Evolutionary conservation across 768 basidiomycete genomes (phyloP), one percentile per base, ranked within the genome.

Genomic region (Lentinula detonsa): DNA sequence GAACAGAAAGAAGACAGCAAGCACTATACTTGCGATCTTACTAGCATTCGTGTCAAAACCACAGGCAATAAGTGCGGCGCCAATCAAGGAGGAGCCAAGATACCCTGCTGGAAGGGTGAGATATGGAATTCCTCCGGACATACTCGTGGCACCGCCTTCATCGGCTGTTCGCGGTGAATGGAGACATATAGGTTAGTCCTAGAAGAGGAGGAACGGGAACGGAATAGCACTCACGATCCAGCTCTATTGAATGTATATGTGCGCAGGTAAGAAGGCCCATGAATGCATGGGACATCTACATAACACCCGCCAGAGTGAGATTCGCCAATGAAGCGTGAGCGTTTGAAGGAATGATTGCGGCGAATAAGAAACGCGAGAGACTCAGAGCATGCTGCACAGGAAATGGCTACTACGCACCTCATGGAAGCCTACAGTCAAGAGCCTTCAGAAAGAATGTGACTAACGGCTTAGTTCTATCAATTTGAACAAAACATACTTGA

Each of bases 31-130:
- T 1, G 92, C 93, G 49, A 94, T 68, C 70, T 96, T 96, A 74
- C 87, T 90, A 3, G 94, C 94, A 64, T 91, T 87, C 50, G 90
- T 93, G 72, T 94, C 83, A 70, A 94, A 94, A 11, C 92, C 93
- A 63, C 91, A 93, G 11, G 92, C 84, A 61, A 97, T 95, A 43
- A 97, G 77, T 48, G 82, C 81, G 1, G 92, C 94, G n/a, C 62
- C 62, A 37, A 63, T 63, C 56, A 64, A 58, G 37, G 56, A 61
- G 9, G 61, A 55, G 4, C 59, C 56, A 18, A 59, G 63, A 42
- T 63, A 60, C 1, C 63, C 63, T n/a, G 85, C 85, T 3, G 91
- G 90, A 3, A 93, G 81, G 0, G 93, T 93, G 23, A 93, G 72
- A 83, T 87, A 90, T 21, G 82, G 76, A 45, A 95, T 83, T 0